Evolutionary conservation across 2,329 filamentous ascomycete species (phyloP).

Genomic region (Podosphaera fusca): DNA sequence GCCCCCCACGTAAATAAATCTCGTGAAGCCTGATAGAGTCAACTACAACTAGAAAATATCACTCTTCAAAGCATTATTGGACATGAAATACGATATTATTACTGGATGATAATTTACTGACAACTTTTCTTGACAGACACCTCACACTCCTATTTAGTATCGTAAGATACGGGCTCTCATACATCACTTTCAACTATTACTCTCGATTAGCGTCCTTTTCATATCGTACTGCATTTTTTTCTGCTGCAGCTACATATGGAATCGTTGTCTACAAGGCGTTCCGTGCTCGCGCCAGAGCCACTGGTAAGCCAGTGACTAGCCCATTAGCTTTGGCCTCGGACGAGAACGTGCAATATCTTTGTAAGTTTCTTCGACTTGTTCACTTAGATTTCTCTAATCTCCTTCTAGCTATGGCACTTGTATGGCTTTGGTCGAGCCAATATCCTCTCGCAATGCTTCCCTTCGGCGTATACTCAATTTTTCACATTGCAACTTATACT

Average conservation of each 20-base stretch:
- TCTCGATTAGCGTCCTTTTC: slow-evolving; percentile 54
- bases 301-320: slow-evolving; percentile 33
- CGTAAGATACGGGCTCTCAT: slow-evolving; percentile 63
- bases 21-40: neutral
- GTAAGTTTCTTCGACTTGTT: slow-evolving; percentile 29
- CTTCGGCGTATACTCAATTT: slow-evolving; percentile 90
- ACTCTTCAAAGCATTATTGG: neutral
- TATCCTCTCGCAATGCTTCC: slow-evolving; percentile 77
- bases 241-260: slow-evolving; percentile 79
- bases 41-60: neutral
- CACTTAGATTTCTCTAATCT: slow-evolving; percentile 5
- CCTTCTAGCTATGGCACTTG: slow-evolving; percentile 60
- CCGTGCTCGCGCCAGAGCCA: slow-evolving; percentile 58
- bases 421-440: slow-evolving; percentile 86
- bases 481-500: slow-evolving; percentile 94
- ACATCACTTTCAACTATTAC: slow-evolving; percentile 72
- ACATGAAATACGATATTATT: neutral
- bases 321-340: slow-evolving; percentile 49
- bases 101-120: slow-evolving; percentile 2
- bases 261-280: slow-evolving; percentile 98
- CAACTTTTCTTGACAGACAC: slow-evolving; percentile 33
- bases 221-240: slow-evolving; percentile 77
- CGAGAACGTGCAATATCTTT: slow-evolving; percentile 93
- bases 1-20: slow-evolving; percentile 3
- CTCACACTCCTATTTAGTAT: slow-evolving; percentile 66